Conservation (phyloP, 495 filamentous ascomycete species). For the Hypoxylon lenormandii region DNA sequence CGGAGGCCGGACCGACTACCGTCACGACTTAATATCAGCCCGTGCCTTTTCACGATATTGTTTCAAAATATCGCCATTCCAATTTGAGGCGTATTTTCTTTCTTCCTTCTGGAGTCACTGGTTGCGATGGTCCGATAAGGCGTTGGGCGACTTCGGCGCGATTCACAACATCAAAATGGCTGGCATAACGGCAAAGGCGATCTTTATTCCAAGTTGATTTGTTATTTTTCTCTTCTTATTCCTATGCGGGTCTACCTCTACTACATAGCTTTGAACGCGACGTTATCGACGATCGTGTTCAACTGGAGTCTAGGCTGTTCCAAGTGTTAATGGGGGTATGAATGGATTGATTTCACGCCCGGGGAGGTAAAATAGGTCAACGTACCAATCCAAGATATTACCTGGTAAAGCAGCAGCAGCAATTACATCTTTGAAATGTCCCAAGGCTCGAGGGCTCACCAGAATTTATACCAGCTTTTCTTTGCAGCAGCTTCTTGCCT, state of each 20-base stretch:
- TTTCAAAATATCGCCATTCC: slow-evolving; percentile 18
- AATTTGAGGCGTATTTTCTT: slow-evolving; percentile 37
- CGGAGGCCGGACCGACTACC: slow-evolving; percentile 46
- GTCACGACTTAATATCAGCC: slow-evolving; percentile 38
- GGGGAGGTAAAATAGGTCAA: slow-evolving; percentile 3
- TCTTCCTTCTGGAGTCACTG: slow-evolving; percentile 6
- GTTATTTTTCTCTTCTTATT: background rate
- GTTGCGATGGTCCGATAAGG: slow-evolving; percentile 15
- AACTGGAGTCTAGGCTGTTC: slow-evolving; percentile 1
- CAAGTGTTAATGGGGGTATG: slow-evolving; percentile 7
- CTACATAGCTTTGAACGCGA: slow-evolving; percentile 6
- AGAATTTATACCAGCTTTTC: slow-evolving; percentile 64
- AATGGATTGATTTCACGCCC: slow-evolving; percentile 10
- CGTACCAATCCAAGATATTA: slow-evolving; percentile 19
- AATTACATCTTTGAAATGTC: background rate
- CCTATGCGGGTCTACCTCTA: background rate
- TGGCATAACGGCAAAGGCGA: slow-evolving; percentile 7
- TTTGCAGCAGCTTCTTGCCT: slow-evolving; percentile 59
- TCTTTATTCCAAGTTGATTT: slow-evolving; percentile 19
- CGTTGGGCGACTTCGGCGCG: slow-evolving; percentile 27
- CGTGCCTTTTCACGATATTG: slow-evolving; percentile 7
- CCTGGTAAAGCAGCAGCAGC: slow-evolving; percentile 11
- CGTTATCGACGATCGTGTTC: background rate
- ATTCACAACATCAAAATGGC: slow-evolving; percentile 18
- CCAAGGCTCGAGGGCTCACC: slow-evolving; percentile 51